Base-by-base conservation (phyloP, 805 yeast species). In the Ogataea nakhonphanomensis region DNA sequence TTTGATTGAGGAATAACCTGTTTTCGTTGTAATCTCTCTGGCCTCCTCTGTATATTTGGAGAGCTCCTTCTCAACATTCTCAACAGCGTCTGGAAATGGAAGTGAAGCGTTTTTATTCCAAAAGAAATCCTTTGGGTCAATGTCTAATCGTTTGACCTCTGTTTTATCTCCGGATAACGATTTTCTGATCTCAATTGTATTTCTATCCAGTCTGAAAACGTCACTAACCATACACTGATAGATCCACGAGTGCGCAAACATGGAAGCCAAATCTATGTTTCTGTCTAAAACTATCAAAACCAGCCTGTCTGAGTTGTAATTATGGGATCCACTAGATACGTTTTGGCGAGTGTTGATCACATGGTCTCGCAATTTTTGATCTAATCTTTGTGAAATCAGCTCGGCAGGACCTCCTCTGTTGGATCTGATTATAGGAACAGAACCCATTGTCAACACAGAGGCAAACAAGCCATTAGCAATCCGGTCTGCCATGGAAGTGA, bases 81-180 rank as follows among this genome's bases (percentile, higher is more conserved):
- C 99, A 25, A 95, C 99, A n/a, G 95, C 98, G 59, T 91, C 97
- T 1, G 99, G 99, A 70, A 93, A 93, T 27, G 99, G 98, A 42
- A 87, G 67, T 36, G 83, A 83, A 9, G 95, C 73, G 64, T 93
- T 90, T 46, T 74, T 72, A 47, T 65, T 67, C 99, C 99, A 93
- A 65, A 93, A 93, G 59, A 85, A 86, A 67, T 93, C 99, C 42
- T 78, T 76, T 22, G 96, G 96, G 54, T 91, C 99, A 32, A 93
- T 74, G 59, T 93, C 99, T 60, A 83, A 84, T 46, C 78, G 74
- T 50, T 81, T 81, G 26, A 64, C 62, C n/a, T 61, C 61, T 7
- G 65, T 56, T 25, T 59, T 58, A 22, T 66, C 67, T 9, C 49
- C 51, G 11, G 61, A 59, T 7, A 48, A 51, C 5, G 28, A 21